These are phyloP conservation scores for Coccinonectria pachysandricola DNA, from an alignment of 2,329 filamentous ascomycete species.

Conservation along the genomic window DNA sequence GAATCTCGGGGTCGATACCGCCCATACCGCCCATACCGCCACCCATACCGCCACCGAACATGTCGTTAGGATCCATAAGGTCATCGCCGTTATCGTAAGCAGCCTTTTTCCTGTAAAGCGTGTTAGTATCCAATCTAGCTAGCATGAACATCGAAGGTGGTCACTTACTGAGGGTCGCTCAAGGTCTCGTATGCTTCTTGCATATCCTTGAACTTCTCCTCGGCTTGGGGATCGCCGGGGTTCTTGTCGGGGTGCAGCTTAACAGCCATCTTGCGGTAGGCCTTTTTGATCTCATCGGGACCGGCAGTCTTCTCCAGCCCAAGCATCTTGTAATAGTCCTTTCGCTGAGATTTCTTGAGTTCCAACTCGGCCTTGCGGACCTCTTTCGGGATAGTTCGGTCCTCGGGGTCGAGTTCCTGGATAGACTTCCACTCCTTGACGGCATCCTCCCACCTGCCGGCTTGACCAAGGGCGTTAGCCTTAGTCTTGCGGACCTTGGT, in stretches of 20 bases:
- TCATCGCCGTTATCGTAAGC: conserved; percentile 90
- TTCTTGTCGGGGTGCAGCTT: conserved; percentile 98
- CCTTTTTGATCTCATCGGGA: conserved; percentile 86
- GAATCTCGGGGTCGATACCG: conserved; percentile 64
- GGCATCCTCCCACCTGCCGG: conserved; percentile 86
- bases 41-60: conserved; percentile 64
- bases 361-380: conserved; percentile 86
- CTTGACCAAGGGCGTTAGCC: conserved; percentile 77
- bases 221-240: conserved; percentile 71
- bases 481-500: conserved; percentile 87
- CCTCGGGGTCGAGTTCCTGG: conserved; percentile 70
- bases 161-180: conserved; percentile 78
- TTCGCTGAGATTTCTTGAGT: conserved; percentile 92
- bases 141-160: not conserved
- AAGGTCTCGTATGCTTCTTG: conserved; percentile 94
- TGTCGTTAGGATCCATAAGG: conserved; percentile 76
- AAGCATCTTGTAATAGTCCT: conserved; percentile 98
- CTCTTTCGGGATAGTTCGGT: conserved; percentile 72
- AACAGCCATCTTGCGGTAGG: conserved; percentile 90
- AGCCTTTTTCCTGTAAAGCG: conserved; percentile 59
- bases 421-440: conserved; percentile 82
- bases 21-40: conserved; percentile 57
- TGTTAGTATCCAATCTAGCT: conserved; percentile 24
- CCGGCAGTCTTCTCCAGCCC: conserved; percentile 76
- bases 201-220: conserved; percentile 93